phyloP scores from a whole-genome alignment of 805 yeast genomes.

The Schwanniomyces occidentalis region DNA sequence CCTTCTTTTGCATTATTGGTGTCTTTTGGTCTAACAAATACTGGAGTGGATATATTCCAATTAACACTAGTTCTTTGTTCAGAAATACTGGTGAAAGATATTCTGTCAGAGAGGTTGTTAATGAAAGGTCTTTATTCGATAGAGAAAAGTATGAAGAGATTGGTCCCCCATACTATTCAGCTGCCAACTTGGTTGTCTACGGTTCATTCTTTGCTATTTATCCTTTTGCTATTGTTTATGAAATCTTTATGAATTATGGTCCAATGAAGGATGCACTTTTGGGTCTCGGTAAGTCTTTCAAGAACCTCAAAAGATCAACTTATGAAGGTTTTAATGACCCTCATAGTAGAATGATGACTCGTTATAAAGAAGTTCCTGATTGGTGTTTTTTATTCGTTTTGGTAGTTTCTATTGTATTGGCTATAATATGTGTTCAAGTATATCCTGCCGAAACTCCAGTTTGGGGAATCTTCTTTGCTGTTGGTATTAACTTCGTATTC shows the following conservation, averaged over 20 bases:
- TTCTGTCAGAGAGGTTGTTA: conserved; percentile 42
- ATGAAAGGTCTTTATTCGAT: conserved; percentile 30
- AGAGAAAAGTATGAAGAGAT: conserved; percentile 18
- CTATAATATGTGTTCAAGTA: conserved; percentile 30
- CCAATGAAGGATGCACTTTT: conserved; percentile 22
- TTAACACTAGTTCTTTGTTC: conserved; percentile 45
- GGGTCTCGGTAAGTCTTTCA: conserved; percentile 14
- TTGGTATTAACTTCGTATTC: conserved; percentile 32
- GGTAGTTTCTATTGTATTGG: conserved; percentile 28
- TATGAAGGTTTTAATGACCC: conserved; percentile 35
- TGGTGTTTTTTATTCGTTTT: conserved; percentile 27
- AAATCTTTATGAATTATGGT: conserved; percentile 1
- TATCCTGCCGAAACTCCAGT: conserved; percentile 38
- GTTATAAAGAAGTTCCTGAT: conserved; percentile 36
- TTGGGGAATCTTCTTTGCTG: conserved; percentile 36
- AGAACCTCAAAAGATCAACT: conserved; percentile 16
- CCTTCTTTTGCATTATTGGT: conserved; percentile 19
- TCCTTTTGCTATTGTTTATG: conserved; percentile 46
- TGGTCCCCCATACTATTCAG: conserved; percentile 33
- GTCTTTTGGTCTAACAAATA: conserved; percentile 20
- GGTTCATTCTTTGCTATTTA: conserved; percentile 29
- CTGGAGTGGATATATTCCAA: conserved; percentile 29
- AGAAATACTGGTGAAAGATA: conserved; percentile 50
- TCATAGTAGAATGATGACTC: conserved; percentile 31
- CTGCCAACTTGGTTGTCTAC: conserved; percentile 26